Conservation (phyloP, 1,139 yeast species). For the Hansenula lynferdii region DNA sequence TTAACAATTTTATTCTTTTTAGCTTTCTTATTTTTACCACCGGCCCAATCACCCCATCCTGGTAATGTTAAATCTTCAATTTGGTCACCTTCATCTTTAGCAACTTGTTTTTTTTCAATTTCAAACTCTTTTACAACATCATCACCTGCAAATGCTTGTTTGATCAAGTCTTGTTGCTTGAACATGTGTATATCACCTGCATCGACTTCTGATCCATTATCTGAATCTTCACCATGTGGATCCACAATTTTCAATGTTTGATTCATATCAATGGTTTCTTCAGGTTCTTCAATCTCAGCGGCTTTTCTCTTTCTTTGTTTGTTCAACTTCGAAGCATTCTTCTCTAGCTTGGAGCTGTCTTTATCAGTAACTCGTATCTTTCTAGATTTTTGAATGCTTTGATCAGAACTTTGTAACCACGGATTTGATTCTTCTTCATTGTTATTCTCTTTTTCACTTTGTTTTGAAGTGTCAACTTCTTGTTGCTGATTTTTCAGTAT, state of each 20-base stretch:
- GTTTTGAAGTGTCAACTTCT: conserved; percentile 7
- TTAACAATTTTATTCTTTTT: conserved; percentile 61
- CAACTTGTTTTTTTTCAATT: conserved; percentile 64
- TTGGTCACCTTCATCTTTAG: conserved; percentile 79
- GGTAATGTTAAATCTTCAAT: conserved; percentile 84
- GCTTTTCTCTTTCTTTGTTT: conserved; percentile 39
- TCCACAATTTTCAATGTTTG: conserved; percentile 33
- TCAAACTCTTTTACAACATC: conserved; percentile 76
- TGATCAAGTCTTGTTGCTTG: conserved; percentile 75
- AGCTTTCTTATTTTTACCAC: conserved; percentile 40
- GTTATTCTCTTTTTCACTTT: conserved; percentile 4
- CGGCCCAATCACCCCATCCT: conserved; percentile 94
- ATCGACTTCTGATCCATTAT: conserved; percentile 24
- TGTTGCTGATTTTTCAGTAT: conserved; percentile 3
- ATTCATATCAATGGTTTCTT: conserved; percentile 44
- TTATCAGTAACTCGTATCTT: conserved; percentile 54
- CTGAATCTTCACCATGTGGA: conserved; percentile 37
- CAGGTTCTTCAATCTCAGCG: conserved; percentile 27
- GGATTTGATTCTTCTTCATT: conserved; percentile 50
- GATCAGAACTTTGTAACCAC: conserved; percentile 50
- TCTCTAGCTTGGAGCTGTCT: conserved; percentile 45
- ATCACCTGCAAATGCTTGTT: conserved; percentile 96
- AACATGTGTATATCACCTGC: conserved; percentile 41
- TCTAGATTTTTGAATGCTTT: conserved; percentile 41
- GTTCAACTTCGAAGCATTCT: conserved; percentile 43